These are phyloP conservation scores for Pugionium dolabratum DNA, from an alignment of 345 rosid genomes.

Conservation along the genomic window DNA sequence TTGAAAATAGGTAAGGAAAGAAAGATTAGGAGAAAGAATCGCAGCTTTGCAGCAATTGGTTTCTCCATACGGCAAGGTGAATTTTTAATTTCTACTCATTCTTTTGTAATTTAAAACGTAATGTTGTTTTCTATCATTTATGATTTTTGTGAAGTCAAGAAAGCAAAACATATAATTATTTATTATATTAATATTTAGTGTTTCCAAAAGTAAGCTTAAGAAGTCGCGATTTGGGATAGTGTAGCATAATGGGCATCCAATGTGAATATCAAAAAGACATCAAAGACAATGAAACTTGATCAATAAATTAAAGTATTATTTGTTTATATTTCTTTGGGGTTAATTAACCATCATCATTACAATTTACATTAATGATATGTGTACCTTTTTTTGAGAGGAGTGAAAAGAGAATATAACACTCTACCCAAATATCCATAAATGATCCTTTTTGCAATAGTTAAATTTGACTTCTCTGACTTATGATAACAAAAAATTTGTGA, in stretches of 20 bases:
- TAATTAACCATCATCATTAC: constrained; percentile 17
- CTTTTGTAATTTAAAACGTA: background rate
- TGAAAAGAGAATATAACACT: constrained; percentile 26
- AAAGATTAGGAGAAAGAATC: constrained; percentile 80
- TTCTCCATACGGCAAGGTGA: constrained; percentile 92
- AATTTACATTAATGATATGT: constrained; percentile 23
- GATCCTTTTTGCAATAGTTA: background rate
- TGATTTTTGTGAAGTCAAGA: constrained; percentile 9
- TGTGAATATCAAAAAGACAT: constrained; percentile 36
- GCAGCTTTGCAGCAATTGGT: constrained; percentile 80
- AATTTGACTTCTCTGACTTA: constrained; percentile 30
- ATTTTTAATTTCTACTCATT: background rate
- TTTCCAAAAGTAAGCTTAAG: constrained; percentile 39
- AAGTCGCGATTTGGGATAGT: constrained; percentile 43
- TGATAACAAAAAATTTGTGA: too few species aligned
- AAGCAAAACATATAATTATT: constrained; percentile 1
- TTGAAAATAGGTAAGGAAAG: constrained; percentile 54
- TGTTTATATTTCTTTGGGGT: background rate
- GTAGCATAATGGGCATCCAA: constrained; percentile 39
- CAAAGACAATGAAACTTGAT: constrained; percentile 35
- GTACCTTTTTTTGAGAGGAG: background rate
- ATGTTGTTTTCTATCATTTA: background rate
- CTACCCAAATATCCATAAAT: constrained; percentile 24
- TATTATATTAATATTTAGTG: constrained; percentile 23
- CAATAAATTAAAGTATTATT: constrained; percentile 15